phyloP scores from a whole-genome alignment of 23 red algal genomes.

The Chondrus crispus region DNA sequence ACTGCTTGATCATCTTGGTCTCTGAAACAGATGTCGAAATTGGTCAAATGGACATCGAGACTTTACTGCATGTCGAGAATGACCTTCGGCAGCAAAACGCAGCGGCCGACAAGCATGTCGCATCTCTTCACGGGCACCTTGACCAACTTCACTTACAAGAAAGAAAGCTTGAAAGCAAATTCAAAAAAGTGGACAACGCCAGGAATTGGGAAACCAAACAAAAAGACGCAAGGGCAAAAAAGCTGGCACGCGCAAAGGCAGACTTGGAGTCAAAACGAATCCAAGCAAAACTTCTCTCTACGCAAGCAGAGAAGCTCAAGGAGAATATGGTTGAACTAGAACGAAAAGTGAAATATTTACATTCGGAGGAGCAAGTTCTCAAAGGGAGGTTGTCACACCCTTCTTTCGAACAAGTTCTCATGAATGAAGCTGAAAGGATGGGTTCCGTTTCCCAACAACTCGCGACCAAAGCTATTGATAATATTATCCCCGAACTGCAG shows the following conservation, averaged over 20 bases:
- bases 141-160: slow-evolving; percentile 33
- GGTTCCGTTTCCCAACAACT: slow-evolving; percentile 27
- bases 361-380: slow-evolving; percentile 5
- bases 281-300: neutral
- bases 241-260: slow-evolving; percentile 55
- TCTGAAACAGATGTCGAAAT: slow-evolving; percentile 45
- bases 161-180: slow-evolving; percentile 2
- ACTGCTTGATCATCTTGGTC: neutral
- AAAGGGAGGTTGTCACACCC: slow-evolving; percentile 37
- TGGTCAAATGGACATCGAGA: slow-evolving; percentile 37
- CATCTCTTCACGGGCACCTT: slow-evolving; percentile 50
- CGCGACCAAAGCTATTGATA: slow-evolving; percentile 34
- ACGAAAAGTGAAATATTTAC: slow-evolving; percentile 21
- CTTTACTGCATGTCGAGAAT: slow-evolving; percentile 39
- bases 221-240: slow-evolving; percentile 8
- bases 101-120: slow-evolving; percentile 49
- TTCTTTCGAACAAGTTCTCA: slow-evolving; percentile 14
- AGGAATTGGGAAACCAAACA: slow-evolving; percentile 49
- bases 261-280: slow-evolving; percentile 51
- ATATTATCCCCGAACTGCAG: slow-evolving; percentile 20
- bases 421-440: slow-evolving; percentile 6
- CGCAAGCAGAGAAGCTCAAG: slow-evolving; percentile 49
- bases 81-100: slow-evolving; percentile 56
- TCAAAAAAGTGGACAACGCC: slow-evolving; percentile 30
- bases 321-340: slow-evolving; percentile 22